A percentile compares a stretch with the other conserved stretches of the same genome.
These are phyloP conservation scores for Carex parvula DNA, from an alignment of 176 grass and related monocot species.

Conservation along the genomic window DNA sequence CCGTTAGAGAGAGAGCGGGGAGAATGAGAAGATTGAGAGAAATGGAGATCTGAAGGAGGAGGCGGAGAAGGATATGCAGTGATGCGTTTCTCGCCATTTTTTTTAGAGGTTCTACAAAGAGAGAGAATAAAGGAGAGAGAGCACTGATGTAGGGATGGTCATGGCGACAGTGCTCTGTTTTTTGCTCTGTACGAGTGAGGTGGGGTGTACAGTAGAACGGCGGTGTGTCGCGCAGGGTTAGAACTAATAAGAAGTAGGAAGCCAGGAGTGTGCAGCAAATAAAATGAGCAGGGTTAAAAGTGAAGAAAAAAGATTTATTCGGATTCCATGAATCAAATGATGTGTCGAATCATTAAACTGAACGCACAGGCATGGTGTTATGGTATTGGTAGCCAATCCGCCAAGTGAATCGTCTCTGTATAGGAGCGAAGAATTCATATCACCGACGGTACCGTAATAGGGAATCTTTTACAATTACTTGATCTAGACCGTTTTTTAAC, in stretches of 20 bases:
- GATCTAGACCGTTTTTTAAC: too few relatives aligned
- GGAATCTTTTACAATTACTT: too few relatives aligned
- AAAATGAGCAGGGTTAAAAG: neutral
- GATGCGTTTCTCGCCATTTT: neutral
- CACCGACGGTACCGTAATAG: too few relatives aligned
- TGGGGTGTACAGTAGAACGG: slow-evolving; percentile 2
- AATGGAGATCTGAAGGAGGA: slow-evolving; percentile 18
- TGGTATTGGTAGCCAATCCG: neutral
- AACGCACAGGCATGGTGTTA: too few relatives aligned
- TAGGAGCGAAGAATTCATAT: too few relatives aligned
- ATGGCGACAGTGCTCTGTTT: slow-evolving; percentile 12
- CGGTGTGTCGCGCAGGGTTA: neutral
- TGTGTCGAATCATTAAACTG: neutral
- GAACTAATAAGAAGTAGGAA: neutral
- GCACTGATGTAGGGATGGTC: neutral
- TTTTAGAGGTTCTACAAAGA: neutral
- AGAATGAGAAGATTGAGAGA: slow-evolving; percentile 10
- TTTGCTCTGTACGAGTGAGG: slow-evolving; percentile 2
- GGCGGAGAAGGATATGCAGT: slow-evolving; percentile 5
- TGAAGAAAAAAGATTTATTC: neutral
- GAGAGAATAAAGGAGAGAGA: neutral
- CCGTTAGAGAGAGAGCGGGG: slow-evolving; percentile 1
- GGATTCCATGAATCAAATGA: neutral
- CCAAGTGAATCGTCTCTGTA: neutral
- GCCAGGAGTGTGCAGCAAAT: neutral